phyloP scores from a whole-genome alignment of 805 yeast genomes.

The Nakazawaea holstii region DNA sequence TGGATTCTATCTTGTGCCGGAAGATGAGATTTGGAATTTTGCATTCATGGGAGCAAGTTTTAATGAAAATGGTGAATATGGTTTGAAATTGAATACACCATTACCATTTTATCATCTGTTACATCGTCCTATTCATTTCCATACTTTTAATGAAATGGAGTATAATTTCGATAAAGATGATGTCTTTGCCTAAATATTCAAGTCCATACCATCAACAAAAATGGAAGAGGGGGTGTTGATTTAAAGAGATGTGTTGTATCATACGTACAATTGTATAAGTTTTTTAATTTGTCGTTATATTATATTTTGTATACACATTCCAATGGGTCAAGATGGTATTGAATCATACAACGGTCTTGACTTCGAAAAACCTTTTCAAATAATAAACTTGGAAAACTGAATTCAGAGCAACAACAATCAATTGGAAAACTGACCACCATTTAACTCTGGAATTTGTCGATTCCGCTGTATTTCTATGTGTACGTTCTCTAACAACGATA shows the following conservation, averaged over 20 bases:
- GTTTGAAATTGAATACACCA: constrained; percentile 73
- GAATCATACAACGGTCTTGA: constrained; percentile 78
- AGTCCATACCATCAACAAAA: no score
- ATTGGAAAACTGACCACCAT: constrained; percentile 96
- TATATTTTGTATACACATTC: no score
- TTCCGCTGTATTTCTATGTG: constrained; percentile 98
- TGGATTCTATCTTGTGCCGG: constrained; percentile 87
- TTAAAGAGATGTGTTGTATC: no score
- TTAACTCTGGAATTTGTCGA: constrained; percentile 94
- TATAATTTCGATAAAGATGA: constrained; percentile 61
- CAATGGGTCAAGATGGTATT: no score
- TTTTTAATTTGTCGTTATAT: not conserved
- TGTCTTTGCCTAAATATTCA: constrained; percentile 53
- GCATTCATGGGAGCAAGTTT: constrained; percentile 84
- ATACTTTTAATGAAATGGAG: constrained; percentile 64
- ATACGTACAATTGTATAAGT: not conserved
- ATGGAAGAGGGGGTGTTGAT: no score
- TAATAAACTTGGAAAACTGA: constrained; percentile 92
- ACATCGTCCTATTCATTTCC: constrained; percentile 87
- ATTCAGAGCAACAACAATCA: constrained; percentile 78
- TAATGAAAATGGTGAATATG: constrained; percentile 55
- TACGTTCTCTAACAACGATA: constrained; percentile 92
- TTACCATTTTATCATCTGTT: constrained; percentile 74
- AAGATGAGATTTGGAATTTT: constrained; percentile 83
- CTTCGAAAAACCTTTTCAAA: constrained; percentile 92